phyloP scores from a whole-genome alignment of 1,139 yeast genomes.

The Barnettozyma hawaiiensis region DNA sequence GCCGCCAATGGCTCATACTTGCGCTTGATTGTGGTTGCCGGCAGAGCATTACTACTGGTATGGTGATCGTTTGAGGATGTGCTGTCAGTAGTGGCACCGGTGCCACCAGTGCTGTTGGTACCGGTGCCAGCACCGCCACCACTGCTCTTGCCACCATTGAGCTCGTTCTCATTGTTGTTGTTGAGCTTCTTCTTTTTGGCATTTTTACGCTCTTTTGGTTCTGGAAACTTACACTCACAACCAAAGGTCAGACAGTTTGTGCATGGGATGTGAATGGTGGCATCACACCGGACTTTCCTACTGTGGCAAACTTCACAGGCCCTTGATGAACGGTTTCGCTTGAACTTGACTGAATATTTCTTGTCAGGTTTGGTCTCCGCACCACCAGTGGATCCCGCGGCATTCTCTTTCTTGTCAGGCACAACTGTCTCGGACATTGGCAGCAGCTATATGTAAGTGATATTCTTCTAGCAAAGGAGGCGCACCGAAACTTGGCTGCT shows the following conservation, averaged over 20 bases:
- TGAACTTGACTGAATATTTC: conserved; percentile 26
- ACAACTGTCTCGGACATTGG: neutral
- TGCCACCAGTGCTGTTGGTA: too few species aligned
- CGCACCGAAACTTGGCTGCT: neutral
- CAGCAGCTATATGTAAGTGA: neutral
- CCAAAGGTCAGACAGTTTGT: conserved; percentile 75
- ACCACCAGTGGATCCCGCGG: neutral
- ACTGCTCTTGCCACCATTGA: too few species aligned
- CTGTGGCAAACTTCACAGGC: conserved; percentile 55
- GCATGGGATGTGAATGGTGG: conserved; percentile 67
- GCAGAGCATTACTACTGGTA: neutral
- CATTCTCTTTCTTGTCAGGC: conserved; percentile 3
- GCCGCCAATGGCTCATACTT: conserved; percentile 25
- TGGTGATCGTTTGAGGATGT: neutral
- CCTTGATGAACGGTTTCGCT: conserved; percentile 28
- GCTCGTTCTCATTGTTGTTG: neutral
- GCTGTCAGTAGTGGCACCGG: neutral
- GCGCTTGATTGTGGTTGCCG: conserved; percentile 8
- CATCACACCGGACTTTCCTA: conserved; percentile 69
- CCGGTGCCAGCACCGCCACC: too few species aligned
- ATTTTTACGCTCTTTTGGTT: conserved; percentile 37
- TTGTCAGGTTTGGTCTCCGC: conserved; percentile 12
- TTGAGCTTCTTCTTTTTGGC: conserved; percentile 21
- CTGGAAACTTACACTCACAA: conserved; percentile 66
- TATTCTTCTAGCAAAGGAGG: neutral